Conservation (phyloP, 1,284 basidiomycete species). For the Boletus calvinii region DNA sequence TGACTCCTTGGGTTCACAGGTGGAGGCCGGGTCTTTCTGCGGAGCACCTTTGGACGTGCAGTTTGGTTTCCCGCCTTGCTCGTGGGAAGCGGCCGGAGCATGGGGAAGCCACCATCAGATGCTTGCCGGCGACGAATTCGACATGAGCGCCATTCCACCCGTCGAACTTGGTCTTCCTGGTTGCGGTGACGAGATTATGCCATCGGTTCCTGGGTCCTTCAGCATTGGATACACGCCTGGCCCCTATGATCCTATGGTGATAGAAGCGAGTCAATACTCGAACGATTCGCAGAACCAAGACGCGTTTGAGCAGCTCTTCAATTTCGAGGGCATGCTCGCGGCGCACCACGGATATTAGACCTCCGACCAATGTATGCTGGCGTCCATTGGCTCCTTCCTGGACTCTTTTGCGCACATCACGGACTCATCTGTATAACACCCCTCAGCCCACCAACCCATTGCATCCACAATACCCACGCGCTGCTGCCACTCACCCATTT, state of each 20-base stretch:
- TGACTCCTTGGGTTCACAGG: conserved; percentile 18
- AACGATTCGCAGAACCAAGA: conserved; percentile 30
- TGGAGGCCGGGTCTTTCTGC: conserved; percentile 20
- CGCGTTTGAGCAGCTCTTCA: conserved; percentile 34
- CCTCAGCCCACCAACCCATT: conserved; percentile 18
- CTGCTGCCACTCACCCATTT: conserved; percentile 29
- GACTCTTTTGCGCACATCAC: conserved; percentile 27
- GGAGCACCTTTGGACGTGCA: conserved; percentile 23
- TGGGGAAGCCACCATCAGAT: conserved; percentile 37
- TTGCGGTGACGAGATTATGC: conserved; percentile 27
- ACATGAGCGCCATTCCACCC: conserved; percentile 45
- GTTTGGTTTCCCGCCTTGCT: conserved; percentile 34
- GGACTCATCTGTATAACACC: conserved; percentile 33
- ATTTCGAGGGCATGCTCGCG: conserved; percentile 34
- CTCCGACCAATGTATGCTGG: conserved; percentile 36
- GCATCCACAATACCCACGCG: conserved; percentile 33
- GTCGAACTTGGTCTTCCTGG: conserved; percentile 44
- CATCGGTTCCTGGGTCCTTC: conserved; percentile 15
- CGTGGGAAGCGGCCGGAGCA: conserved; percentile 34
- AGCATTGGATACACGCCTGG: conserved; percentile 21
- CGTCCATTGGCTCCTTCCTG: conserved; percentile 34
- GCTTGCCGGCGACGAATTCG: conserved; percentile 48
- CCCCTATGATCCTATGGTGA: conserved; percentile 28
- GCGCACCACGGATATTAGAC: conserved; percentile 34
- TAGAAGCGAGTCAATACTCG: conserved; percentile 30